These are phyloP conservation scores for Mollisia scopiformis DNA, from an alignment of 2,329 filamentous ascomycete genomes.

Conservation along the genomic window DNA sequence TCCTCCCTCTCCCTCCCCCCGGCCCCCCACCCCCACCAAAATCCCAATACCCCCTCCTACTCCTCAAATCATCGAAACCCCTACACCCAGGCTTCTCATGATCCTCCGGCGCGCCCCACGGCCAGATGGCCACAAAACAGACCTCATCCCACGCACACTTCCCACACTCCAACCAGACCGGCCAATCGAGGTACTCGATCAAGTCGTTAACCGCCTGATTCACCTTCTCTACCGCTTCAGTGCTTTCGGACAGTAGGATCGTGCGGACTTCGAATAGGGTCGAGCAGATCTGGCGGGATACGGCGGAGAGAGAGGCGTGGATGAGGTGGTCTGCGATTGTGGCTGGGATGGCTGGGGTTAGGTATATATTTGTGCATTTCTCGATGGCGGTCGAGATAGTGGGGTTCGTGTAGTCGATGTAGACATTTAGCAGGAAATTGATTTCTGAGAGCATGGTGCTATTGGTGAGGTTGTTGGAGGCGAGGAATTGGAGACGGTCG, in stretches of 20 bases:
- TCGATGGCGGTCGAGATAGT: constrained; percentile 43
- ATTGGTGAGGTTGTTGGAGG: constrained; percentile 2
- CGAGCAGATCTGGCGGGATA: constrained; percentile 45
- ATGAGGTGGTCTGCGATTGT: constrained; percentile 50
- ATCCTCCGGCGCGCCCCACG: constrained; percentile 56
- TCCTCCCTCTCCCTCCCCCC: background rate
- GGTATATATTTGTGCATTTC: constrained; percentile 52
- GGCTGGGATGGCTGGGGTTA: constrained; percentile 37
- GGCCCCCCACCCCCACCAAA: background rate
- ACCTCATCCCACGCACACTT: constrained; percentile 57
- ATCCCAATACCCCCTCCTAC: constrained; percentile 19
- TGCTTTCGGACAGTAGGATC: too few species aligned
- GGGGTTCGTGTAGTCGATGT: constrained; percentile 46
- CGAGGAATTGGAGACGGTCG: constrained; percentile 47
- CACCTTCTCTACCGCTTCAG: background rate
- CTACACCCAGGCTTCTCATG: constrained; percentile 52
- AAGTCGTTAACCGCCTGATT: constrained; percentile 37
- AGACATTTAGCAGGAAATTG: constrained; percentile 44
- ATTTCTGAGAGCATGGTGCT: constrained; percentile 41
- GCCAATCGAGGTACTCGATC: constrained; percentile 58
- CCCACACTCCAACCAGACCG: constrained; percentile 59
- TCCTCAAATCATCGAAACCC: constrained; percentile 22
- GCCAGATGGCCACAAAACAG: constrained; percentile 68
- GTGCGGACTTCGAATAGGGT: constrained; percentile 29
- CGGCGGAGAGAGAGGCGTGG: constrained; percentile 44